Base-by-base conservation (phyloP, 192 early-diverging fungal genomes). In the Linnemannia schmuckeri region DNA sequence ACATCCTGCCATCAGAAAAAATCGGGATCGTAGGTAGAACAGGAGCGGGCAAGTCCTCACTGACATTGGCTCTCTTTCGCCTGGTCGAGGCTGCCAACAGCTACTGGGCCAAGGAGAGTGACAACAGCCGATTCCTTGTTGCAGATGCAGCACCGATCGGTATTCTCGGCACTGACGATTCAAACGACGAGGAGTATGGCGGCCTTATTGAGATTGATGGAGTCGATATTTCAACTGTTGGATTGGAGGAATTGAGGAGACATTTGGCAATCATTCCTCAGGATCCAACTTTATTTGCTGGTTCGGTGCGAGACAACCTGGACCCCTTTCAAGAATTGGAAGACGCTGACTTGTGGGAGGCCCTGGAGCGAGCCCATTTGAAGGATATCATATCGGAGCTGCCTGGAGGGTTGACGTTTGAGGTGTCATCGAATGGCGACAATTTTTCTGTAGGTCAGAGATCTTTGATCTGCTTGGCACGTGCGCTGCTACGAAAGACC, bases 11-110 rank as follows among this genome's bases (percentile, higher is more conserved):
- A 9, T 75, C 80, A 40, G 90, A 93, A 84, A 97, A 96, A 78
- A 95, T 99, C 83, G 98, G 97, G 18, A 94, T 99, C 20, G 97
- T 98, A n/a, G 97, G 97, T 18, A 75, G 91, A 4, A 92, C 91
- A 41, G 91, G 91, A 0, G 85, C 90, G 15, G 91, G 91, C 33
- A 92, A 92, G 42, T 89, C 87, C 6, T 88, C 90, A 0, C 72
- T 97, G 55, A 89, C 91, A 5, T 70, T 90, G 70, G 89, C 90
- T 27, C 72, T 92, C 10, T 92, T 92, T 77, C 85, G 91, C 27
- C 77, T 92, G 37, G 76, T 92, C 42, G 91, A 92, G 70, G 89
- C 89, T 22, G 82, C 85, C 6, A 77, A 88, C 61, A 88, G 90
- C 40, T 75, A 82, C 30, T 96, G 97, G 81, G 72, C 76, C 8